phyloP scores from a whole-genome alignment of 1,284 basidiomycete species.

The Moesziomyces sp. region DNA sequence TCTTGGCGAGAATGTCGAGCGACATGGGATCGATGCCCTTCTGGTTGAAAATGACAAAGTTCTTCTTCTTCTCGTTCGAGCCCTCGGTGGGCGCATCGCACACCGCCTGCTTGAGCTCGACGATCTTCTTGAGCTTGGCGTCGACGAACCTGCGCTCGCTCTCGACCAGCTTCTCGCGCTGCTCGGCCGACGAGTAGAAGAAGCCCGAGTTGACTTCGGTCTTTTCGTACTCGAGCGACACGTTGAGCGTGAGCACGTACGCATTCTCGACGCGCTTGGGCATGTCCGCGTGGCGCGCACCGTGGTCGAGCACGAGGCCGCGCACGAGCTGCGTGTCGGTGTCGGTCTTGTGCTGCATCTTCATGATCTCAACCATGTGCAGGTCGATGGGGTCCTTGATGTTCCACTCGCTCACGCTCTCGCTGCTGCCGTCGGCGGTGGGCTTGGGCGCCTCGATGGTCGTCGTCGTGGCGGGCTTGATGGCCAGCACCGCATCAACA shows the following conservation, averaged over 20 bases:
- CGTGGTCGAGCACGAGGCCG: conserved; percentile 92
- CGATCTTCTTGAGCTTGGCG: conserved; percentile 93
- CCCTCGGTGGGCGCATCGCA: conserved; percentile 73
- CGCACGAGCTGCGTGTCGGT: conserved; percentile 97
- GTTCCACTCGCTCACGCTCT: conserved; percentile 61
- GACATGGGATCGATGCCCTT: conserved; percentile 99
- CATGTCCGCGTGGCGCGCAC: conserved; percentile 98
- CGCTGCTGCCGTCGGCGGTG: conserved; percentile 57
- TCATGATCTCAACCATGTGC: conserved; percentile 99
- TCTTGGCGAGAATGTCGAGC: conserved; percentile 95
- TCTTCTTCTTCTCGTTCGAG: conserved; percentile 74
- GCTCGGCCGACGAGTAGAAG: conserved; percentile 98
- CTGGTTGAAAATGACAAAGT: conserved; percentile 97
- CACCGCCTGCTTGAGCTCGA: conserved; percentile 94
- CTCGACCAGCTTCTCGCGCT: conserved; percentile 98
- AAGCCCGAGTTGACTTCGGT: conserved; percentile 99
- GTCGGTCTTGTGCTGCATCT: conserved; percentile 99
- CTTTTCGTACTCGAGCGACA: conserved; percentile 99
- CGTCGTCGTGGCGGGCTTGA: conserved; percentile 71
- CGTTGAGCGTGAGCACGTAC: conserved; percentile 94
- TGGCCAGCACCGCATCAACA: conserved; percentile 93
- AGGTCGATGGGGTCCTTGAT: conserved; percentile 83
- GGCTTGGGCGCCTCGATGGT: conserved; percentile 51
- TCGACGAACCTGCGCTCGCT: conserved; percentile 95
- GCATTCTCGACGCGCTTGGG: conserved; percentile 98